A percentile compares a stretch with the other conserved stretches of the same genome.
Conservation (phyloP, 305 asterid species). For the Fraxinus latifolia region DNA sequence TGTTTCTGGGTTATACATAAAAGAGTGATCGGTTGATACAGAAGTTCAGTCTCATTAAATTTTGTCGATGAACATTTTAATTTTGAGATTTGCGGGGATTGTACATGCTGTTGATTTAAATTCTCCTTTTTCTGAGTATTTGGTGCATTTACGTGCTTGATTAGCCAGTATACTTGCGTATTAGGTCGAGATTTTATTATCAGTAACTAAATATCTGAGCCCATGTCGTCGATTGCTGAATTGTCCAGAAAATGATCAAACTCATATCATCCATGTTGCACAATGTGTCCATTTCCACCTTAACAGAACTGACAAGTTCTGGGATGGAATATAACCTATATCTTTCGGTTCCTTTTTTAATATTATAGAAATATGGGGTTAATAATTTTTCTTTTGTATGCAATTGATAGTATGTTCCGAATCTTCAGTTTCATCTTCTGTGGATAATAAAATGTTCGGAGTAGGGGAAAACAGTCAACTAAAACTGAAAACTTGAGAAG, state of each 20-base stretch:
- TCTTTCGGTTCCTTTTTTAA: neutral
- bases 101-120: slow-evolving; percentile 8
- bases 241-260: neutral
- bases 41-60: slow-evolving; percentile 20
- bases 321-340: neutral
- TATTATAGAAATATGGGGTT: neutral
- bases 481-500: neutral
- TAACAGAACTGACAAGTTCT: slow-evolving; percentile 19
- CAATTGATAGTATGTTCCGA: slow-evolving; percentile 1
- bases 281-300: slow-evolving; percentile 8
- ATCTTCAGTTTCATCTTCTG: neutral
- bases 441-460: neutral
- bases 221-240: neutral
- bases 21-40: slow-evolving; percentile 29
- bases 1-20: slow-evolving; percentile 16
- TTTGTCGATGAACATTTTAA: slow-evolving; percentile 1
- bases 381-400: slow-evolving; percentile 6
- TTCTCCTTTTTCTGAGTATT: slow-evolving; percentile 5
- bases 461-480: neutral
- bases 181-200: slow-evolving; percentile 10
- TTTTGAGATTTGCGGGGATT: slow-evolving; percentile 15
- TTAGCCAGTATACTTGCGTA: slow-evolving; percentile 18
- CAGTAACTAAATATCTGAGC: slow-evolving; percentile 3
- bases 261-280: slow-evolving; percentile 16
- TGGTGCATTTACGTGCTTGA: slow-evolving; percentile 17